These are phyloP conservation scores for Monosporascus sp. DNA, from an alignment of 2,329 filamentous ascomycete genomes.

Conservation along the genomic window DNA sequence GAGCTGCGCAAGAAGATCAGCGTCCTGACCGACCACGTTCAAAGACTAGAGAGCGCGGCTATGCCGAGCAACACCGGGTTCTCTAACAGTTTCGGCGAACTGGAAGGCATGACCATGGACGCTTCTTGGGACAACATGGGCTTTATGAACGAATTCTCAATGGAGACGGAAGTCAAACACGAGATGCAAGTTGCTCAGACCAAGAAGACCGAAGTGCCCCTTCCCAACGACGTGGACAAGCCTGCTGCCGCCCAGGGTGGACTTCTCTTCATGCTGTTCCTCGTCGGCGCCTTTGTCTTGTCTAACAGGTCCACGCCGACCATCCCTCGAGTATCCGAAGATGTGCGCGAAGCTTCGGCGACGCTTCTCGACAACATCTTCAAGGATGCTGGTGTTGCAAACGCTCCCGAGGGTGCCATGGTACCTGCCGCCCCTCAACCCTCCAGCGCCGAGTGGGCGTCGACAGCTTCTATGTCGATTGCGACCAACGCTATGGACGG, in stretches of 20 bases:
- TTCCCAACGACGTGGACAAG: constrained; percentile 51
- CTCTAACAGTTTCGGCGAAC: constrained; percentile 68
- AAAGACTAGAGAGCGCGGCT: constrained; percentile 61
- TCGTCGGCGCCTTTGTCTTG: constrained; percentile 92
- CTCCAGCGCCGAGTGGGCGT: constrained; percentile 44
- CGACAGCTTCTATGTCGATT: constrained; percentile 33
- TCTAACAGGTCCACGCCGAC: constrained; percentile 71
- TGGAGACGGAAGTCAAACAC: constrained; percentile 57
- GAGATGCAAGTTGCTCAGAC: constrained; percentile 48
- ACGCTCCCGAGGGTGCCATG: constrained; percentile 35
- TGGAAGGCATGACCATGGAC: constrained; percentile 79
- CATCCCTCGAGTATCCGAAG: constrained; percentile 73
- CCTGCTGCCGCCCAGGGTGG: constrained; percentile 69
- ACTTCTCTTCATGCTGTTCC: constrained; percentile 88
- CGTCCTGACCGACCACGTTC: constrained; percentile 68
- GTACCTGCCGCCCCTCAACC: constrained; percentile 45
- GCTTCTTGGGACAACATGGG: constrained; percentile 77
- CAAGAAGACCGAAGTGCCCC: constrained; percentile 47
- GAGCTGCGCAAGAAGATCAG: constrained; percentile 90
- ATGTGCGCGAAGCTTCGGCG: constrained; percentile 72
- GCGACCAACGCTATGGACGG: constrained; percentile 39
- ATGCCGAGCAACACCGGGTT: constrained; percentile 58
- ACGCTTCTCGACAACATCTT: constrained; percentile 74
- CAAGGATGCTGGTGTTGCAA: constrained; percentile 67
- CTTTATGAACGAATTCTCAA: constrained; percentile 67